These are phyloP conservation scores for Solanum chacoense DNA, from an alignment of 305 asterid species.

Conservation along the genomic window DNA sequence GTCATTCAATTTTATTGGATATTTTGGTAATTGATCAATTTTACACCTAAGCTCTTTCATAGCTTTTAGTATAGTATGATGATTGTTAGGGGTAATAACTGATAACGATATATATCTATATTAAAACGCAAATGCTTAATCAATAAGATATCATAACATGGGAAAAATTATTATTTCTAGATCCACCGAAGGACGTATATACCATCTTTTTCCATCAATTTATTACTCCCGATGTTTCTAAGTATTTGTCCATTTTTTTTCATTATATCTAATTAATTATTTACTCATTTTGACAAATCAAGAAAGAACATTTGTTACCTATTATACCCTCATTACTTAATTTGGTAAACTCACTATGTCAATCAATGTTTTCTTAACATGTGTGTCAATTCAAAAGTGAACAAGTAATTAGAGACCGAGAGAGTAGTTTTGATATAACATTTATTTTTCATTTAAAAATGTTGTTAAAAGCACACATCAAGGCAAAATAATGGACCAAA, in stretches of 20 bases:
- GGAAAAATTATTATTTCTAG: neutral
- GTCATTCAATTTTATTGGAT: neutral
- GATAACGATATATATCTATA: neutral
- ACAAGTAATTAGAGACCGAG: too few relatives aligned
- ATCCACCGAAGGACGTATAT: neutral
- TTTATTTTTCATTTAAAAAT: neutral
- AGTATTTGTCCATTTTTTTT: too few relatives aligned
- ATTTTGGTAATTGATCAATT: neutral
- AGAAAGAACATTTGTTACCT: too few relatives aligned
- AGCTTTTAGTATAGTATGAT: neutral
- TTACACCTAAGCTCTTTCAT: neutral
- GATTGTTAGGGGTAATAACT: neutral
- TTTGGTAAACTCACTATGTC: neutral
- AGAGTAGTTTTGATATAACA: neutral
- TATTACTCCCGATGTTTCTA: too few relatives aligned
- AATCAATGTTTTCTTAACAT: too few relatives aligned
- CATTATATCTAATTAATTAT: too few relatives aligned
- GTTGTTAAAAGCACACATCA: constrained; percentile 3
- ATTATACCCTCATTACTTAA: neutral
- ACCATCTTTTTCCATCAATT: neutral
- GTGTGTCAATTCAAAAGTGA: too few relatives aligned
- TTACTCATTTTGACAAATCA: too few relatives aligned
- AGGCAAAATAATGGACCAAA: neutral
- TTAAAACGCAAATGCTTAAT: neutral
- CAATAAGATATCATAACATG: neutral